Conservation (phyloP, 305 asterid species). For the Solanum chacoense region DNA sequence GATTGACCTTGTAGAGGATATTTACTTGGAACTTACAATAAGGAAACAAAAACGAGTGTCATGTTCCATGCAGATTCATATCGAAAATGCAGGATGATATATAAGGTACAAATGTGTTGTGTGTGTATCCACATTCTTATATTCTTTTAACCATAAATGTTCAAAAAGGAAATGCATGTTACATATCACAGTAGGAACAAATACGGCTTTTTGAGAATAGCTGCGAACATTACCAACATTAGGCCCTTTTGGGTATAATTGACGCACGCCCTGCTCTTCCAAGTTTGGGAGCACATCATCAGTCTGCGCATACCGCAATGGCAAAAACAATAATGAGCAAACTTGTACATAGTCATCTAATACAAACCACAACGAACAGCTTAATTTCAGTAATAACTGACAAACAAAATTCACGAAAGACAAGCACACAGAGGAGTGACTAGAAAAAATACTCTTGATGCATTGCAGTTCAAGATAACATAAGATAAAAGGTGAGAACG, state of each 20-base stretch:
- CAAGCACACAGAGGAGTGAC: background rate
- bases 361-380: background rate
- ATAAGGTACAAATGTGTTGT: background rate
- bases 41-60: background rate
- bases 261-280: constrained; percentile 95
- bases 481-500: background rate
- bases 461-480: background rate
- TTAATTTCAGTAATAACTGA: background rate
- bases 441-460: background rate
- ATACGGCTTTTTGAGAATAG: background rate
- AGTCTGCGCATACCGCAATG: constrained; percentile 35
- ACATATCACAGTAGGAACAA: background rate
- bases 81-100: background rate
- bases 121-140: background rate
- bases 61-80: background rate
- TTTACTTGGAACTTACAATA: background rate
- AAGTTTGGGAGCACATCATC: constrained; percentile 85
- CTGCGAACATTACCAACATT: constrained; percentile 37
- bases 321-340: background rate
- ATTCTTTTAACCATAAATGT: background rate
- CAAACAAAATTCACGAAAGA: background rate
- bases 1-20: background rate
- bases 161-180: background rate
- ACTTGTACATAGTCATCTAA: background rate
- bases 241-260: constrained; percentile 74